Conservation (phyloP, 352 stramenopile species). For the Saprolegnia parasitica region DNA sequence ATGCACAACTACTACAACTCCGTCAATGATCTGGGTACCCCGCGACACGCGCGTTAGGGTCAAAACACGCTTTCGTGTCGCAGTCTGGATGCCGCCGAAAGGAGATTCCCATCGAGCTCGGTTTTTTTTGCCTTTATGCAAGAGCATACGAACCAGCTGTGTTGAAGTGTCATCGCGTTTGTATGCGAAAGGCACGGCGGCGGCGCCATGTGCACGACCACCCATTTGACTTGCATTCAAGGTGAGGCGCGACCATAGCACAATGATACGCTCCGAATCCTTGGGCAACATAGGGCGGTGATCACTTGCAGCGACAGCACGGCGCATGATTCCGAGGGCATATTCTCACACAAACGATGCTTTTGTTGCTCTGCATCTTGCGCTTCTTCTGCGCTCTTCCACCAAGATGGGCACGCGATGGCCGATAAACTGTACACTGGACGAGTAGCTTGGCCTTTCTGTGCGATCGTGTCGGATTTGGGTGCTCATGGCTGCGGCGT, state of each 20-base stretch:
- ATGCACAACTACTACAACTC: background rate
- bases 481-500: background rate
- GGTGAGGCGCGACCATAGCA: background rate
- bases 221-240: slow-evolving; percentile 16
- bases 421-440: no score
- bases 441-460: background rate
- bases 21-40: slow-evolving; percentile 11
- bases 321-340: background rate
- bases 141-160: slow-evolving; percentile 6
- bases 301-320: background rate
- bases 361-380: background rate
- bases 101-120: background rate
- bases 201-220: background rate
- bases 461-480: background rate
- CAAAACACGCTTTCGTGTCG: slow-evolving; percentile 12
- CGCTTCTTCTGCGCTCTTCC: no score
- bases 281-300: slow-evolving; percentile 2
- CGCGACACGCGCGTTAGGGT: slow-evolving; percentile 10
- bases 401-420: no score
- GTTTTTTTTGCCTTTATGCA: background rate
- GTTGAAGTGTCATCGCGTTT: slow-evolving; percentile 6
- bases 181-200: slow-evolving; percentile 12
- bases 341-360: background rate
- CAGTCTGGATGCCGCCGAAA: background rate
- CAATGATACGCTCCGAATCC: slow-evolving; percentile 2